Evolutionary conservation across 345 rosid genomes (phyloP), one percentile per base, ranked within the genome.

Genomic region (Bruguiera parviflora): DNA sequence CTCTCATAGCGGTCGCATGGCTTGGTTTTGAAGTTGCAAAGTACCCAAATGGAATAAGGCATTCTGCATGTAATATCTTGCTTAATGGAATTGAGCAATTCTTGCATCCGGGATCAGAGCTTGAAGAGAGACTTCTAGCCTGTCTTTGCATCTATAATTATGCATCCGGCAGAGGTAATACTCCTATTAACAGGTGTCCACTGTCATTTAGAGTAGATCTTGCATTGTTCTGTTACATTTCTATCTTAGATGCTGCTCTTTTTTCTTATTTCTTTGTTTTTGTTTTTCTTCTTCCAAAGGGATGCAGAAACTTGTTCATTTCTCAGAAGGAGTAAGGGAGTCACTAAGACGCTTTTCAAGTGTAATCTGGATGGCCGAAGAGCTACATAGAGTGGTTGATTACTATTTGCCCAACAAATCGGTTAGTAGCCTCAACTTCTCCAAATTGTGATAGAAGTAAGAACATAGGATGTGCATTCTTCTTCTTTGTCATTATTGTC

Each of bases 341-440:
- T 93, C 97, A 28, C 74, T 93, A 53, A 82, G 96, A 75, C 88
- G 98, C 28, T 87, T 93, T 79, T 91, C 98, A 20, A 69, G 81
- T 73, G 88, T 91, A 69, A 85, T 88, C 11, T 91, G 98, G 98
- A 89, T 91, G 92, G 98, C 98, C 35, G 97, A 93, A 74, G 98
- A 93, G 72, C 70, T 93, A 62, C 97, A 91, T 75, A 82, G 81
- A 82, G 97, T 89, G 68, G 92, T 90, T 6, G 90, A 91, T 61
- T 86, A 77, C 71, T 91, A 86, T 74, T 82, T 91, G 57, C 89
- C 92, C 22, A 84, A 83, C 75, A 83, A 77, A 82, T 84, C 96
- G 66, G 97, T 91, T 64, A 83, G 96, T 84, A 63, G 31, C 63
- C 58, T 79, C 22, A 27, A 51, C 61, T 62, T n/a, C 49, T 62